phyloP scores from a whole-genome alignment of 1,284 basidiomycete genomes.

The Trichosporon coremiiforme region DNA sequence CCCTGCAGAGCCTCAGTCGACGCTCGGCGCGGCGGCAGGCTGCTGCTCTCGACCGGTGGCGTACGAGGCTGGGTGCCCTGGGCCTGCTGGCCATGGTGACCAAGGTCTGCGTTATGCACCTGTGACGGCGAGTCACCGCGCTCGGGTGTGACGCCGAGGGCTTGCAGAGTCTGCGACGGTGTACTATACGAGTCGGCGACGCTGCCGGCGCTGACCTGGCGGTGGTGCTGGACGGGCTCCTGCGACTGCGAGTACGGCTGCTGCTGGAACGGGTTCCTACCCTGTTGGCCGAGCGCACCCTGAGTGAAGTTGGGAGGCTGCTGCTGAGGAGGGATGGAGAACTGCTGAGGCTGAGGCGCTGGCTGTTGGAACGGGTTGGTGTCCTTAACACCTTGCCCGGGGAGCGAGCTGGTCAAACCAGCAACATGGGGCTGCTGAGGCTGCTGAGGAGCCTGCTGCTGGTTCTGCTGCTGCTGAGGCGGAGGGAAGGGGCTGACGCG shows the following conservation, averaged over 20 bases:
- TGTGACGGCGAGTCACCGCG: constrained; percentile 13
- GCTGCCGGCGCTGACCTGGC: constrained; percentile 14
- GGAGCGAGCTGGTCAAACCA: not conserved
- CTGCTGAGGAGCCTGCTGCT: constrained; percentile 10
- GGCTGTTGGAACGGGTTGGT: constrained; percentile 8
- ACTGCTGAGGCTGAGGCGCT: not conserved
- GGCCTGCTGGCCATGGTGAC: not conserved
- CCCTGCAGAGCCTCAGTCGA: not conserved
- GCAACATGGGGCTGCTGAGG: not conserved
- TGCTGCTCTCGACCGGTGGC: not conserved
- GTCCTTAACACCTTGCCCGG: not conserved
- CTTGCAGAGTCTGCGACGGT: constrained; percentile 10
- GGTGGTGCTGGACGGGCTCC: constrained; percentile 12
- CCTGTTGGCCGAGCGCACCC: not conserved
- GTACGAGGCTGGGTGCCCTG: not conserved
- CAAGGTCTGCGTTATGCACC: not conserved
- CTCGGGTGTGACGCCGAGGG: constrained; percentile 7
- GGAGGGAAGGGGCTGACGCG: not conserved
- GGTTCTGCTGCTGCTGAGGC: not conserved
- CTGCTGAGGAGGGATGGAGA: not conserved
- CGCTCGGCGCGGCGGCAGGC: not conserved
- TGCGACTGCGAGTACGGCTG: not conserved
- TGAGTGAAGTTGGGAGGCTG: not conserved
- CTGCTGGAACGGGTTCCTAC: constrained; percentile 10
- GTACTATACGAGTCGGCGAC: constrained; percentile 7